A percentile compares a stretch with the other conserved stretches of the same genome.
Conservation (phyloP, 2,329 filamentous ascomycete species). For the Paraconiothyrium sp. region DNA sequence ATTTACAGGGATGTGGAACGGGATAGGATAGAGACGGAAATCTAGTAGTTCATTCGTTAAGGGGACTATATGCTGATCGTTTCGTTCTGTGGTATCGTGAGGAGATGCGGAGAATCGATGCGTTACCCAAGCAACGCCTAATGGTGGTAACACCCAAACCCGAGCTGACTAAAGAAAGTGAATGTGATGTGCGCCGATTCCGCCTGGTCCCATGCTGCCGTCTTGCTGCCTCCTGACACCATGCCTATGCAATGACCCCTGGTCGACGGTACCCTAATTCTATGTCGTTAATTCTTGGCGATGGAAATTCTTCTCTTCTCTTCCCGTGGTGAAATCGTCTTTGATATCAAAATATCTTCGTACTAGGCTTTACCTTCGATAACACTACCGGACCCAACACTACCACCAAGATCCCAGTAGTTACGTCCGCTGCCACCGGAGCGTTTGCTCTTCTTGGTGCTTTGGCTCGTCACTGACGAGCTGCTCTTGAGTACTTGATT, state of each 20-base stretch:
- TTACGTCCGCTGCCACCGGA: constrained; percentile 80
- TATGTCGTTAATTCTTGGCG: background rate
- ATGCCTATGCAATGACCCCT: constrained; percentile 7
- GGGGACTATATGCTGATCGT: constrained; percentile 6
- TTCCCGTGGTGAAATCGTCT: background rate
- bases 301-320: background rate
- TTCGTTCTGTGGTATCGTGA: constrained; percentile 11
- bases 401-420: constrained; percentile 92
- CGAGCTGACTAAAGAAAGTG: background rate
- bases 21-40: background rate
- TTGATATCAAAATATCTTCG: background rate
- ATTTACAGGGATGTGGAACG: background rate
- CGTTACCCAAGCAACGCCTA: background rate
- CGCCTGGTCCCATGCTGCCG: background rate
- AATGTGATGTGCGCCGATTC: background rate
- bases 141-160: background rate
- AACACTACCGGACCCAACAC: constrained; percentile 73
- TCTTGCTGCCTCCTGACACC: background rate
- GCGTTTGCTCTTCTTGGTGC: constrained; percentile 75
- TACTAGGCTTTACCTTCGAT: constrained; percentile 40
- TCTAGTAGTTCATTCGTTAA: constrained; percentile 7
- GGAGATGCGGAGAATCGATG: background rate
- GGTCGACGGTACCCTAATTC: background rate
- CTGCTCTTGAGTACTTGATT: constrained; percentile 54
- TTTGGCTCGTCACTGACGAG: constrained; percentile 85